These are phyloP conservation scores for Taphrina confusa DNA, from an alignment of 1,139 yeast genomes.

Conservation along the genomic window DNA sequence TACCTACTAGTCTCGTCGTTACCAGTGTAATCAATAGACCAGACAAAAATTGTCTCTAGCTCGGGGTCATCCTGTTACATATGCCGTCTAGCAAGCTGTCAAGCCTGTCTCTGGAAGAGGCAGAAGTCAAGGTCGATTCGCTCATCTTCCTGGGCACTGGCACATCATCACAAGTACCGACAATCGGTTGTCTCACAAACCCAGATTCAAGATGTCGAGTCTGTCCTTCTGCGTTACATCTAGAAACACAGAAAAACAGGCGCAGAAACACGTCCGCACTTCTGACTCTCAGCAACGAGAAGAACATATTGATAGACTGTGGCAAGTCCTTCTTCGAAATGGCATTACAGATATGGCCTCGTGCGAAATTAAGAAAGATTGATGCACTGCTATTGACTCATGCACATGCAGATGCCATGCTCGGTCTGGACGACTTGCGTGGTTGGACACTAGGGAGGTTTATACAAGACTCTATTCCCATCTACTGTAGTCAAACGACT, in stretches of 20 bases:
- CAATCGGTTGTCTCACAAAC: constrained; percentile 35
- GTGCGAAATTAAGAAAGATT: constrained; percentile 32
- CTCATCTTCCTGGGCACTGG: constrained; percentile 38
- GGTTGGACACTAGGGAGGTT: constrained; percentile 37
- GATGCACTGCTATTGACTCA: constrained; percentile 38
- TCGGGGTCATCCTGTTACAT: no score
- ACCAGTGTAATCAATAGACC: no score
- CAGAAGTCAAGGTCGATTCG: background rate
- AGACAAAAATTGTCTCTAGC: no score
- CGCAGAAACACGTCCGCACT: constrained; percentile 36
- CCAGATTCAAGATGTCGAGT: constrained; percentile 35
- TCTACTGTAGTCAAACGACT: constrained; percentile 34
- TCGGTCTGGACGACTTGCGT: constrained; percentile 37
- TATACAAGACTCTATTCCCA: constrained; percentile 31
- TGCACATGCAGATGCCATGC: constrained; percentile 36
- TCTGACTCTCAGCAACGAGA: constrained; percentile 15
- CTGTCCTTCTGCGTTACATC: constrained; percentile 35
- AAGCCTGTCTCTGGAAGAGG: background rate
- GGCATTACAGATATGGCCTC: constrained; percentile 35
- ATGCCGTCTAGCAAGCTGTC: no score
- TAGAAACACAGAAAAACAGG: constrained; percentile 35
- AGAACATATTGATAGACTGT: constrained; percentile 36
- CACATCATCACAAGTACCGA: constrained; percentile 35
- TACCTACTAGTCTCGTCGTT: no score
- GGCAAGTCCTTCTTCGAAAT: constrained; percentile 38